These are phyloP conservation scores for Jacaranda mimosifolia DNA, from an alignment of 257 asterid genomes.

Conservation along the genomic window DNA sequence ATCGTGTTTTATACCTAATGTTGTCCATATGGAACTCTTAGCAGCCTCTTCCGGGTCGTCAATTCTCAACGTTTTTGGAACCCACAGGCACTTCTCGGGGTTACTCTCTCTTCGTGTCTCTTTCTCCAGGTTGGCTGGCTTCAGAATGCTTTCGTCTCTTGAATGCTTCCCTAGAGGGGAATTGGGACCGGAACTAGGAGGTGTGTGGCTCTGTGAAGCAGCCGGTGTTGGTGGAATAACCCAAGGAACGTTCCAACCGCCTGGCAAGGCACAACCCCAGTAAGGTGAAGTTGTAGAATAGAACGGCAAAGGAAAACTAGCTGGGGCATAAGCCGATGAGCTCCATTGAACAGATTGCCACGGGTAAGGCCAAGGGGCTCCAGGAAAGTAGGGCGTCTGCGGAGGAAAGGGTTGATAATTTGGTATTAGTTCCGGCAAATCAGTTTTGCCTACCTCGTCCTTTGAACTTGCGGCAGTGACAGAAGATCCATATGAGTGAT, in stretches of 20 bases:
- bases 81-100: conserved; percentile 66
- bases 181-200: conserved; percentile 44
- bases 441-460: conserved; percentile 53
- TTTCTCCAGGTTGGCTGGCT: conserved; percentile 25
- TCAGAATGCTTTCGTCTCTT: conserved; percentile 46
- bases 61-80: conserved; percentile 78
- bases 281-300: conserved; percentile 63
- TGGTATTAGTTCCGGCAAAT: conserved; percentile 45
- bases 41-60: conserved; percentile 79
- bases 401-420: conserved; percentile 55
- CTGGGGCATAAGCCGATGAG: conserved; percentile 52
- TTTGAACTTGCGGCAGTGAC: conserved; percentile 50
- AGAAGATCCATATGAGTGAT: conserved; percentile 54
- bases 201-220: conserved; percentile 31
- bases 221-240: conserved; percentile 43
- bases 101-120: conserved; percentile 31
- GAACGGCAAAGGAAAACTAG: conserved; percentile 64
- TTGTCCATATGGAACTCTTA: conserved; percentile 82
- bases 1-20: conserved; percentile 68
- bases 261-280: conserved; percentile 69
- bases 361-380: conserved; percentile 79
- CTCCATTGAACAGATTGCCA: conserved; percentile 70
- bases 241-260: conserved; percentile 61
- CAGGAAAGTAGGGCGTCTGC: conserved; percentile 62
- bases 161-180: conserved; percentile 66